These are phyloP conservation scores for Ophiostoma piceae DNA, from an alignment of 2,329 filamentous ascomycete species.

Conservation along the genomic window DNA sequence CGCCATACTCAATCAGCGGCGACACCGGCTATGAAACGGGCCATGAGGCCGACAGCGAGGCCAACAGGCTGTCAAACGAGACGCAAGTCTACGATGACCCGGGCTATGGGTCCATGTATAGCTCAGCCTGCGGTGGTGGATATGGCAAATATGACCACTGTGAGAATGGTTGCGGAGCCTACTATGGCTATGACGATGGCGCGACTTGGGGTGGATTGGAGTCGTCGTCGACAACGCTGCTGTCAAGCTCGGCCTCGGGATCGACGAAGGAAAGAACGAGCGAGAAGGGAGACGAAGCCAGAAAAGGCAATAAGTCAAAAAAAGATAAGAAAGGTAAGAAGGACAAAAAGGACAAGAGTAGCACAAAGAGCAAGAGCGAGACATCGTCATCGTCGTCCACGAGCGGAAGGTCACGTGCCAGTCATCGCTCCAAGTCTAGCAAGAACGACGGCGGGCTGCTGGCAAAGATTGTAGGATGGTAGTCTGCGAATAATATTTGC, in stretches of 20 bases:
- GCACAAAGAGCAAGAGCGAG: neutral
- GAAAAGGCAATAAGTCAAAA: neutral
- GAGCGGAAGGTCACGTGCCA: constrained; percentile 8
- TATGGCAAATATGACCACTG: neutral
- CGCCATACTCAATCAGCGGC: constrained; percentile 17
- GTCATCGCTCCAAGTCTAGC: neutral
- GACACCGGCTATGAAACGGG: constrained; percentile 23
- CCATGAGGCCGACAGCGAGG: constrained; percentile 8
- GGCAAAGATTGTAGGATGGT: constrained; percentile 3
- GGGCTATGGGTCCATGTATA: constrained; percentile 18
- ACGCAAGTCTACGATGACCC: constrained; percentile 9
- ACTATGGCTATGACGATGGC: neutral
- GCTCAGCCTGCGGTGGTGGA: neutral
- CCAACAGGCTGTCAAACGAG: neutral
- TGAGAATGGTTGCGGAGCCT: neutral
- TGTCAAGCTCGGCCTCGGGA: neutral
- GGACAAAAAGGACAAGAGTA: neutral
- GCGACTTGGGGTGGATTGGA: neutral
- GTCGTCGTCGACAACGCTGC: neutral
- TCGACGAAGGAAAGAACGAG: neutral
- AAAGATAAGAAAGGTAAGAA: neutral
- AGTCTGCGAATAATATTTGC: neutral
- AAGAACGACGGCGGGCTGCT: constrained; percentile 7
- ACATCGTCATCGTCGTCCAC: constrained; percentile 1
- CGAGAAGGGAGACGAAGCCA: neutral